phyloP scores from a whole-genome alignment of 2,329 filamentous ascomycete species.

The Sphaceloma murrayae region DNA sequence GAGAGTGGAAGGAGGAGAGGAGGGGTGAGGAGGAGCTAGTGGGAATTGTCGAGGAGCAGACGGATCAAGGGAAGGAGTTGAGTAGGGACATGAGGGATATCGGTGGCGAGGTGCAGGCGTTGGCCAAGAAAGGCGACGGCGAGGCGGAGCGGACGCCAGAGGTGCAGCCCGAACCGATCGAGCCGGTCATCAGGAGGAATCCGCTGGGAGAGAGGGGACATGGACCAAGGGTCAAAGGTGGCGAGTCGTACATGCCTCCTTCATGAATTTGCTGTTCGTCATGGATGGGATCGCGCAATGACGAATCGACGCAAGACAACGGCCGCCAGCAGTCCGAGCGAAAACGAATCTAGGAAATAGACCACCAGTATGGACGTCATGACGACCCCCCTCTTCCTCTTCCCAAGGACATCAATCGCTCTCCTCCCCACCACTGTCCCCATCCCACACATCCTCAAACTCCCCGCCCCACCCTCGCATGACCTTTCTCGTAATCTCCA shows the following conservation, averaged over 20 bases:
- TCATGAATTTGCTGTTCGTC: slow-evolving; percentile 6
- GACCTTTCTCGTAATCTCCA: slow-evolving; percentile 7
- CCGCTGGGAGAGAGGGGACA: slow-evolving; percentile 18
- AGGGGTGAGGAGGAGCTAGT: slow-evolving; percentile 25
- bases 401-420: not conserved
- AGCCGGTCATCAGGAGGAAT: slow-evolving; percentile 14
- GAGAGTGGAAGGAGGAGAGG: slow-evolving; percentile 30
- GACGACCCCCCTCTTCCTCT: not conserved
- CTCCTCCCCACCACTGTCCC: not conserved
- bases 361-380: not conserved
- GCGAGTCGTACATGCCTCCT: slow-evolving; percentile 14
- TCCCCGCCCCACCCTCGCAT: slow-evolving; percentile 1
- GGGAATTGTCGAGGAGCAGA: slow-evolving; percentile 21
- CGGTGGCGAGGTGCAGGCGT: slow-evolving; percentile 25
- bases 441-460: slow-evolving; percentile 8
- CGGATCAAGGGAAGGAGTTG: slow-evolving; percentile 20
- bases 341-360: not conserved
- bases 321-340: not conserved
- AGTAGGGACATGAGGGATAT: slow-evolving; percentile 26
- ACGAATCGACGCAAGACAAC: too few species aligned
- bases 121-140: slow-evolving; percentile 21
- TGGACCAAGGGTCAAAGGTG: slow-evolving; percentile 18
- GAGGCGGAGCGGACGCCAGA: not conserved
- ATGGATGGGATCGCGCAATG: too few species aligned
- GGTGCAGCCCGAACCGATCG: not conserved